Base-by-base conservation (phyloP, 2,329 filamentous ascomycete species). In the Aureobasidium leucospermi region DNA sequence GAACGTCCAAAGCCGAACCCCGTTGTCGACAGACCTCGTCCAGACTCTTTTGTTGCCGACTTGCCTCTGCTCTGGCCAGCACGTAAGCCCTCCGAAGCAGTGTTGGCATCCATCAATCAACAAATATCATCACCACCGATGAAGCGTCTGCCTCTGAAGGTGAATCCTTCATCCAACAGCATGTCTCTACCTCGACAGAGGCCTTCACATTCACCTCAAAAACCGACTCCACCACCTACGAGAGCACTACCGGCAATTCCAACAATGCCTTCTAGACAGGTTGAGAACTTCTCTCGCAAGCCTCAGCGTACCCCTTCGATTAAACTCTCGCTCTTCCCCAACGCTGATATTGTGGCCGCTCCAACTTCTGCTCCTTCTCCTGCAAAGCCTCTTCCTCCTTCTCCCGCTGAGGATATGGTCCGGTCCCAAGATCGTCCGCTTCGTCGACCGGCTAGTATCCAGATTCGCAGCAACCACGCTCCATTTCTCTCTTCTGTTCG, bases 381-480 rank as follows among this genome's bases (percentile, higher is more conserved):
- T 15, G 29, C 15, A 39, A 55, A 36, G 10, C 1, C n/a, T 4
- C 51, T 55, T 36, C 41, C 52, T 6, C 32, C 52, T 13, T 46
- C 52, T 23, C 41, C 52, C 34, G 41, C 13, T 7, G 52, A 46
- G 2, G 41, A 56, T 3, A 34, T 29, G 42, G 29, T 19, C 6
- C 47, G 16, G 63, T 58, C n/a, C 13, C 51, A 55, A 43, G 51
- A 38, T 49, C 16, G 51, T 51, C 19, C 57, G 19, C 68, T 77
- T 16, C 71, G 72, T 45, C 73, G 76, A 16, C 76, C 76, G 11
- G 69, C 69, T 15, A 78, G 74, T 32, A 70, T 79, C 36, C 76
- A 78, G 62, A 71, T 78, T 45, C 71, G 74, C 31, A 68, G 75
- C 9, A 68, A 73, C 45, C 71, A 67, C 15, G 75, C 75, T 2